These are phyloP conservation scores for Tanozyma kutaoensis DNA, from an alignment of 805 yeast genomes.

Conservation along the genomic window DNA sequence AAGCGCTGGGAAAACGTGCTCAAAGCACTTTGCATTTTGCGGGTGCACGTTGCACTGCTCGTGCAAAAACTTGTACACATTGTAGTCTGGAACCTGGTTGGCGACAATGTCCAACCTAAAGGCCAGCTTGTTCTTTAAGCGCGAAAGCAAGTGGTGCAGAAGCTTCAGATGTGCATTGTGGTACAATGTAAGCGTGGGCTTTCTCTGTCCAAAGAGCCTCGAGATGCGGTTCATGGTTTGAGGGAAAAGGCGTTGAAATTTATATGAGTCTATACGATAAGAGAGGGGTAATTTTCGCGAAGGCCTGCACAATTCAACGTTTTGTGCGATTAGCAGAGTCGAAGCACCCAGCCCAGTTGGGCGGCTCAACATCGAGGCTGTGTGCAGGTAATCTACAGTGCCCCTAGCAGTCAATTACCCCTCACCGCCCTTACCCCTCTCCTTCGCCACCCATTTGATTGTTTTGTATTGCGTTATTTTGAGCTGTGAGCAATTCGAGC, in stretches of 20 bases:
- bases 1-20: slow-evolving; percentile 8
- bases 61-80: slow-evolving; percentile 8
- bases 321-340: too few relatives aligned
- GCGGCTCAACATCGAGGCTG: too few relatives aligned
- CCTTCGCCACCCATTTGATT: too few relatives aligned
- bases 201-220: slow-evolving; percentile 1
- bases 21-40: slow-evolving; percentile 8
- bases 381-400: too few relatives aligned
- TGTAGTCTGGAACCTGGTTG: slow-evolving; percentile 8
- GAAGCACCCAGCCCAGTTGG: too few relatives aligned
- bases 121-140: slow-evolving; percentile 7
- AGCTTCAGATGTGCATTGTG: slow-evolving; percentile 15
- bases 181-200: slow-evolving; percentile 13
- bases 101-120: slow-evolving; percentile 9
- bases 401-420: too few relatives aligned
- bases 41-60: slow-evolving; percentile 9
- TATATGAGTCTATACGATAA: slow-evolving; percentile 1
- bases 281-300: slow-evolving; percentile 1
- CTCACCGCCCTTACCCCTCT: too few relatives aligned
- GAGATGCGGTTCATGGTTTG: background rate
- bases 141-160: slow-evolving; percentile 12
- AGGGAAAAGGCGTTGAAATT: background rate
- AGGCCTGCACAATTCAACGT: too few relatives aligned
- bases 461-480: too few relatives aligned
- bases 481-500: too few relatives aligned